A percentile compares a stretch with the other conserved stretches of the same genome.
Evolutionary conservation across 306 rosid species (phyloP).

Genomic region (Malus sieversii): DNA sequence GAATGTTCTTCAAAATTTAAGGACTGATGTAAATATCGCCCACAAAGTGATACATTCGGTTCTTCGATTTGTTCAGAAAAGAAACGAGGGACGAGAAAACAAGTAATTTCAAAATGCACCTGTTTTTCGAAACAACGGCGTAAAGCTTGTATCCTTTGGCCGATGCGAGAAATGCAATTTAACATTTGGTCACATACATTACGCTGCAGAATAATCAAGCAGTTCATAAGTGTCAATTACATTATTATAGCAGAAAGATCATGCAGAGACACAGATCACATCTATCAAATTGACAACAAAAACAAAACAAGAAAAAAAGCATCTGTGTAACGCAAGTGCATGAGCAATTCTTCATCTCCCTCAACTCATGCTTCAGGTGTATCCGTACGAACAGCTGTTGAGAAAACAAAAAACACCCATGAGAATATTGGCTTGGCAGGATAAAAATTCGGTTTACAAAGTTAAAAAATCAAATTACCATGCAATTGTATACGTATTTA

Average conservation of each 20-base stretch:
- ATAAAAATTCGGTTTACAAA: not conserved
- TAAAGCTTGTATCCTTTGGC: too few species aligned
- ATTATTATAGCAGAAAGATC: not conserved
- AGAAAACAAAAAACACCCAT: not conserved
- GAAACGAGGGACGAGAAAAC: too few species aligned
- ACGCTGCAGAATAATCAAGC: not conserved
- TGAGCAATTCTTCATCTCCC: not conserved
- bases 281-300: not conserved
- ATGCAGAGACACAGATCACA: not conserved
- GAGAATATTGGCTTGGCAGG: not conserved
- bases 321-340: not conserved
- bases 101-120: too few species aligned
- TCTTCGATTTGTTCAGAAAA: too few species aligned
- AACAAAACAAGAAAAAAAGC: not conserved
- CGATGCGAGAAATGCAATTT: too few species aligned
- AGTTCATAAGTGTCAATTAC: not conserved
- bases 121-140: too few species aligned
- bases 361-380: slow-evolving; percentile 29
- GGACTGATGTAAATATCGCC: too few species aligned
- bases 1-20: too few species aligned
- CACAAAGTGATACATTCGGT: too few species aligned
- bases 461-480: not conserved
- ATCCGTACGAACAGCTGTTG: slow-evolving; percentile 53
- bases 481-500: too few species aligned
- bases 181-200: not conserved